A percentile compares a stretch with the other conserved stretches of the same genome.
phyloP scores from a whole-genome alignment of 768 basidiomycete genomes.

The Rubroboletus pulcherrimus region DNA sequence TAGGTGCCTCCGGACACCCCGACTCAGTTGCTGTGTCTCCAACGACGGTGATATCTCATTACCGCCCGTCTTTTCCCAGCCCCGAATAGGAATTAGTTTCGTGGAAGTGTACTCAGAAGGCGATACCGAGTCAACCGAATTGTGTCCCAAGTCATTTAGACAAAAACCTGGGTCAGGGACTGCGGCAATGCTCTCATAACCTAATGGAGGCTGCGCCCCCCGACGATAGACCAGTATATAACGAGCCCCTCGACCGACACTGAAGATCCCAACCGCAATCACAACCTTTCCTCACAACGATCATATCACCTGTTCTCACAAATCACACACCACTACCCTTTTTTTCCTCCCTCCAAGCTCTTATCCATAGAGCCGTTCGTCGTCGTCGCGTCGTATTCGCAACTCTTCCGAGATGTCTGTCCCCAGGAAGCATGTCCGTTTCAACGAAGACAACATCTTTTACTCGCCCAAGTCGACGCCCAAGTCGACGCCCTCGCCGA shows the following conservation, averaged over 20 bases:
- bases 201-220: constrained; percentile 25
- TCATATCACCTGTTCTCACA: constrained; percentile 19
- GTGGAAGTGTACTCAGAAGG: constrained; percentile 4
- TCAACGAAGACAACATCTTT: constrained; percentile 31
- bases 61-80: not conserved
- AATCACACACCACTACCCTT: constrained; percentile 5
- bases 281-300: constrained; percentile 6
- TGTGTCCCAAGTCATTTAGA: constrained; percentile 11
- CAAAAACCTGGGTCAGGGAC: constrained; percentile 6
- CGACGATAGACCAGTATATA: constrained; percentile 22
- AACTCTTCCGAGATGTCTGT: constrained; percentile 18
- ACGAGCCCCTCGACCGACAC: not conserved
- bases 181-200: constrained; percentile 27
- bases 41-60: not conserved
- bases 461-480: constrained; percentile 21
- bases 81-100: constrained; percentile 20
- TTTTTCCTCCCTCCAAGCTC: constrained; percentile 9
- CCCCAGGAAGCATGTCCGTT: constrained; percentile 28
- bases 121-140: constrained; percentile 18
- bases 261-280: not conserved
- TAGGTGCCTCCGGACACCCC: constrained; percentile 18
- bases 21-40: not conserved
- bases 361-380: constrained; percentile 8
- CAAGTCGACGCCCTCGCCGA: constrained; percentile 22
- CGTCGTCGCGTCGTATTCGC: constrained; percentile 9